A percentile compares a stretch with the other conserved stretches of the same genome.
Evolutionary conservation across 805 yeast genomes (phyloP).

Genomic region (Cephaloascus albidus): DNA sequence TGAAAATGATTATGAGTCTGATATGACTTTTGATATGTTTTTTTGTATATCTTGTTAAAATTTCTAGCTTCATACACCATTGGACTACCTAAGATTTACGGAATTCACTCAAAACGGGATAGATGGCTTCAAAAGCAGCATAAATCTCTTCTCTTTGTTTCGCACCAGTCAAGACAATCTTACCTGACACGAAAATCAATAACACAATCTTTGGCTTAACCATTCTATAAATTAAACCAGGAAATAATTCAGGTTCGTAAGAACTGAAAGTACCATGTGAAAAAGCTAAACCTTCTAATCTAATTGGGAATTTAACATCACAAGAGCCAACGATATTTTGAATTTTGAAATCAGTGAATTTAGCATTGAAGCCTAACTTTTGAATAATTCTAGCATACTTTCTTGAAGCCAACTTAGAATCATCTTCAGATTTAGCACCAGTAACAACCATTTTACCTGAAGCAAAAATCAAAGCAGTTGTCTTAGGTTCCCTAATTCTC

Average conservation of each 20-base stretch:
- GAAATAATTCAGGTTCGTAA: conserved; percentile 96
- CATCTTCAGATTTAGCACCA: conserved; percentile 98
- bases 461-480: conserved; percentile 95
- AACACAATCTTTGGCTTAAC: conserved; percentile 97
- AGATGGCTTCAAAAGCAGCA: conserved; percentile 96
- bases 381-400: conserved; percentile 97
- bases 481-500: conserved; percentile 98
- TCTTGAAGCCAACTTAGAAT: conserved; percentile 94
- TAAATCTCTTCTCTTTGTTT: conserved; percentile 98
- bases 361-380: conserved; percentile 95
- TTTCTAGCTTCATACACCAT: not conserved
- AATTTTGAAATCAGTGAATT: conserved; percentile 94
- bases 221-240: conserved; percentile 98
- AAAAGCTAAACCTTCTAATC: conserved; percentile 95
- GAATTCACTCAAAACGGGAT: conserved; percentile 97
- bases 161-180: conserved; percentile 97
- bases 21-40: too few species aligned
- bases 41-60: too few species aligned
- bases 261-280: conserved; percentile 98
- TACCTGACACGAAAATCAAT: conserved; percentile 92
- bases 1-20: too few species aligned
- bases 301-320: conserved; percentile 96
- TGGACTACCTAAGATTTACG: conserved; percentile 50
- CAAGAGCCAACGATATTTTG: conserved; percentile 98
- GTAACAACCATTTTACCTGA: conserved; percentile 99